Evolutionary conservation across 106 monocot species (phyloP).

Genomic region (Ottelia alismoides): DNA sequence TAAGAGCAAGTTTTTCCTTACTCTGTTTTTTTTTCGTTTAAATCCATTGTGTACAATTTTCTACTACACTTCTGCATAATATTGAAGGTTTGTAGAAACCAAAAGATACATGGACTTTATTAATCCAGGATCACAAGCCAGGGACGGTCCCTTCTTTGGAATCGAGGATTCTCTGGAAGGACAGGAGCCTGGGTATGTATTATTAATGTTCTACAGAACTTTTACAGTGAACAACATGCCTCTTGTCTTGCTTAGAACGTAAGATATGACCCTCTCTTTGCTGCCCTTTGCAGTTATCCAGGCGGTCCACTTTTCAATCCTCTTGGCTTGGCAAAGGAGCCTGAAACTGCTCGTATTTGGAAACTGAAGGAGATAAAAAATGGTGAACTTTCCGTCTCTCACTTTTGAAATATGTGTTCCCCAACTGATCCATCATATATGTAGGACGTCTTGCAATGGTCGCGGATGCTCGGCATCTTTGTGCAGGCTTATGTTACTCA

Average conservation of each 20-base stretch:
- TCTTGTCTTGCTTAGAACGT: no score
- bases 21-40: no score
- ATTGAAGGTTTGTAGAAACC: conserved; percentile 80
- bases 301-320: conserved; percentile 78
- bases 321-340: conserved; percentile 65
- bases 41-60: no score
- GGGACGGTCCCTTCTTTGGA: conserved; percentile 76
- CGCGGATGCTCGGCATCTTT: conserved; percentile 69
- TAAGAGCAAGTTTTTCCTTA: conserved; percentile 10
- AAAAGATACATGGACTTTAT: conserved; percentile 86
- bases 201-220: no score
- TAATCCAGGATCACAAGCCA: conserved; percentile 85
- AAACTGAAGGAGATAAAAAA: conserved; percentile 94
- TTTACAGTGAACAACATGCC: no score
- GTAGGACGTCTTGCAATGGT: conserved; percentile 77
- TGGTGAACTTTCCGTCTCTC: conserved; percentile 14
- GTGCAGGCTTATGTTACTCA: conserved; percentile 69
- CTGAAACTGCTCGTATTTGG: conserved; percentile 31
- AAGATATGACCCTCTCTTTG: no score
- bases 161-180: conserved; percentile 77
- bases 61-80: no score
- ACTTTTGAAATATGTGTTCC: no score
- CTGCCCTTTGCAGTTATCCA: conserved; percentile 49
- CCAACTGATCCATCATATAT: background rate
- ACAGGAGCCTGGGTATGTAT: conserved; percentile 56